These are phyloP conservation scores for Elsinoe australis DNA, from an alignment of 2,329 filamentous ascomycete genomes.

Conservation along the genomic window DNA sequence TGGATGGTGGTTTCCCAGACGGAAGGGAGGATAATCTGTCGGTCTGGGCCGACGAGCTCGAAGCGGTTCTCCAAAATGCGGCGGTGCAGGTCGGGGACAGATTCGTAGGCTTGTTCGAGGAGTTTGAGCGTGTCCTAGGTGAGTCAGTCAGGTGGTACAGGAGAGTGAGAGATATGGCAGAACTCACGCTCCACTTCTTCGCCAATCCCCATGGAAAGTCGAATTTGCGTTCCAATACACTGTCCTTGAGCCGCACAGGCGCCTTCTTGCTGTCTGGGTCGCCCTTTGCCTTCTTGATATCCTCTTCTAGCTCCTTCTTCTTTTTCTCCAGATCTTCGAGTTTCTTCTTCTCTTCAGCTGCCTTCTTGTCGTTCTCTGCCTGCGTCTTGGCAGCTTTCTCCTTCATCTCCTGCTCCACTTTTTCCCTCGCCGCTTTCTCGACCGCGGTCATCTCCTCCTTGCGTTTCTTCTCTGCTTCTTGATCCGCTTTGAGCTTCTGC, in stretches of 20 bases:
- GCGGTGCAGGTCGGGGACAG: conserved; percentile 40
- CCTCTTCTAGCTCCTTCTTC: conserved; percentile 42
- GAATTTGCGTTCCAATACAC: conserved; percentile 73
- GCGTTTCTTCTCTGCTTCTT: conserved; percentile 4
- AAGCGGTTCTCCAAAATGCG: conserved; percentile 42
- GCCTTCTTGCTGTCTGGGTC: conserved; percentile 54
- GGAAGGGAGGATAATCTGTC: conserved; percentile 43
- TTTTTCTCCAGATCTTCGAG: conserved; percentile 45
- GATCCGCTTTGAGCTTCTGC: neutral
- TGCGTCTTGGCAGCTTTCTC: conserved; percentile 44
- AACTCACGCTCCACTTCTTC: conserved; percentile 69
- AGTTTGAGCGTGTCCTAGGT: conserved; percentile 23
- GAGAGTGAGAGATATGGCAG: neutral
- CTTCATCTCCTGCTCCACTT: conserved; percentile 42
- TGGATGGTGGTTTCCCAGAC: conserved; percentile 43
- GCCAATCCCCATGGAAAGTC: conserved; percentile 85
- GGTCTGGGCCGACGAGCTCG: conserved; percentile 41
- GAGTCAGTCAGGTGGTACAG: neutral
- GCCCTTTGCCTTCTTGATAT: conserved; percentile 40
- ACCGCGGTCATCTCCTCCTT: conserved; percentile 27
- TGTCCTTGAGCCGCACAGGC: conserved; percentile 85
- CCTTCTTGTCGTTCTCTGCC: conserved; percentile 42
- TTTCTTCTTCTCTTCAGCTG: conserved; percentile 45
- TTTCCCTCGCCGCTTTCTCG: conserved; percentile 25
- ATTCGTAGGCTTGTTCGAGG: conserved; percentile 44